These are phyloP conservation scores for Kurtzmaniella cleridarum DNA, from an alignment of 805 yeast genomes.

Conservation along the genomic window DNA sequence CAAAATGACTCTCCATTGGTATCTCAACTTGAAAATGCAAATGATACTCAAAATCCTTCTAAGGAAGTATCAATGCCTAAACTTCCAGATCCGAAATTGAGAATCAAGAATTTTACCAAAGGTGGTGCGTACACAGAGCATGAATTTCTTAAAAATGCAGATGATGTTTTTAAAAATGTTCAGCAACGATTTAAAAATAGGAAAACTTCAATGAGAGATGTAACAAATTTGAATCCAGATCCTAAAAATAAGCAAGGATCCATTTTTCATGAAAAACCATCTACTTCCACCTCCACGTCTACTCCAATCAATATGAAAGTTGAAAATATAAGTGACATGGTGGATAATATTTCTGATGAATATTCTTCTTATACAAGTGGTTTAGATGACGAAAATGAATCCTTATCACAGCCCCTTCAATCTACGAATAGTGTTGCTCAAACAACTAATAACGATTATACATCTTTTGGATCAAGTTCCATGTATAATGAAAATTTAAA, in stretches of 20 bases:
- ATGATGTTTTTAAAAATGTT: slow-evolving; percentile 32
- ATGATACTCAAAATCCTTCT: not conserved
- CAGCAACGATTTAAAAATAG: slow-evolving; percentile 27
- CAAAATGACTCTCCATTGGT: slow-evolving; percentile 10
- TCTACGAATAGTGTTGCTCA: slow-evolving; percentile 4
- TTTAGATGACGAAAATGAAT: slow-evolving; percentile 14
- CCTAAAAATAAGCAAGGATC: not conserved
- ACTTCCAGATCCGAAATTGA: slow-evolving; percentile 14
- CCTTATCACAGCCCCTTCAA: not conserved
- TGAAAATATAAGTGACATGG: slow-evolving; percentile 7
- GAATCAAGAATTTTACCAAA: slow-evolving; percentile 25
- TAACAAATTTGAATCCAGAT: slow-evolving; percentile 1
- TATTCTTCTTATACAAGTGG: slow-evolving; percentile 32
- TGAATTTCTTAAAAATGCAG: slow-evolving; percentile 33
- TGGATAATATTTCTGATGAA: slow-evolving; percentile 6
- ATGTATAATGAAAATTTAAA: not conserved
- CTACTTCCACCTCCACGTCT: slow-evolving; percentile 30
- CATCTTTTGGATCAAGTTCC: slow-evolving; percentile 7
- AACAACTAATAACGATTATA: slow-evolving; percentile 11
- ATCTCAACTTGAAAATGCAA: not conserved
- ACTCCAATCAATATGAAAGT: slow-evolving; percentile 30
- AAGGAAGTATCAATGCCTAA: not conserved
- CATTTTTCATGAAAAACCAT: not conserved
- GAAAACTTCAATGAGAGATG: slow-evolving; percentile 3
- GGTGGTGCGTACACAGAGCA: slow-evolving; percentile 30